Evolutionary conservation across 371 early-diverging fungal species (phyloP).

Genomic region (Actinomortierella wolfii): DNA sequence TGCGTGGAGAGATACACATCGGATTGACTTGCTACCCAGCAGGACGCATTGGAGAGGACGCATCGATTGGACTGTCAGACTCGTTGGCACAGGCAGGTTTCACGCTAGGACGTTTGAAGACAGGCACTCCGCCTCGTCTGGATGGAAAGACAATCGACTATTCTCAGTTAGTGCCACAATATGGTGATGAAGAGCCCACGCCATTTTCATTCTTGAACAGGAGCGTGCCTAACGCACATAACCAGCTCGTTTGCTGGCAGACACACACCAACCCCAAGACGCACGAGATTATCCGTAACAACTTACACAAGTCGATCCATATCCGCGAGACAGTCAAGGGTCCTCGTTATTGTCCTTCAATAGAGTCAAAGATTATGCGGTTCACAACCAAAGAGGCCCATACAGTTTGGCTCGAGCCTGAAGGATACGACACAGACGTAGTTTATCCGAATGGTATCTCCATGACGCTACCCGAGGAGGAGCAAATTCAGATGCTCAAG

Average conservation of each 20-base stretch:
- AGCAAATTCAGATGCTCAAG: constrained; percentile 72
- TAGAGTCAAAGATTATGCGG: constrained; percentile 82
- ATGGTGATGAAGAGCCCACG: constrained; percentile 74
- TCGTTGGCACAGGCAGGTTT: constrained; percentile 80
- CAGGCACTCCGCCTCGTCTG: constrained; percentile 85
- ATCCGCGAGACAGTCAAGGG: constrained; percentile 85
- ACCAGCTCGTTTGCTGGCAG: constrained; percentile 79
- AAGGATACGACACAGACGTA: constrained; percentile 70
- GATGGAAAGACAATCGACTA: constrained; percentile 79
- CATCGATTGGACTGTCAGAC: constrained; percentile 77
- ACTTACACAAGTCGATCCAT: constrained; percentile 82
- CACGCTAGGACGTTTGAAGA: constrained; percentile 76
- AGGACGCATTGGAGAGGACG: constrained; percentile 78
- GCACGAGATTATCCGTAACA: constrained; percentile 71
- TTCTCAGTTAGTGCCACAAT: constrained; percentile 63
- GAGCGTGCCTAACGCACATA: constrained; percentile 36
- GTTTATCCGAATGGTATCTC: constrained; percentile 89
- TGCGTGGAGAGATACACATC: constrained; percentile 77
- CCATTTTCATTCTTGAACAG: constrained; percentile 80
- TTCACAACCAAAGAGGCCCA: constrained; percentile 72
- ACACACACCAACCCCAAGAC: constrained; percentile 74
- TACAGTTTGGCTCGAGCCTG: constrained; percentile 85
- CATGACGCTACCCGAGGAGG: constrained; percentile 82
- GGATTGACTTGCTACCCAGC: constrained; percentile 78
- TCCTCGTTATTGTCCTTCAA: constrained; percentile 87